Conservation (phyloP, 169 alveolate genomes). For the Cryptosporidium xiaoi region DNA sequence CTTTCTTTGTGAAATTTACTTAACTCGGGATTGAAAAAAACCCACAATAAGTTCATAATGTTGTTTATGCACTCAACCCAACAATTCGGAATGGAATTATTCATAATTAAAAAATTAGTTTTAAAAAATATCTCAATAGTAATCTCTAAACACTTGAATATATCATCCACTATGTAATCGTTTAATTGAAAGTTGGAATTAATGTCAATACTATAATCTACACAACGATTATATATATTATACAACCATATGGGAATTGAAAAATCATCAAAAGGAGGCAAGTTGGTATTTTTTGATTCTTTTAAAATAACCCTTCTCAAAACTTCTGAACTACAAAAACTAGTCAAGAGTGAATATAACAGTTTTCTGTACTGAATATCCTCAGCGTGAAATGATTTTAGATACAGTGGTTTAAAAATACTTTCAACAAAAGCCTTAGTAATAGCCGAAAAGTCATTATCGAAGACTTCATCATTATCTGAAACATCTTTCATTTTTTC, state of each 20-base stretch:
- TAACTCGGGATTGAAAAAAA: neutral
- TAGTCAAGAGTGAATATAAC: slow-evolving; percentile 10
- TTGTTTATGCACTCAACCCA: slow-evolving; percentile 17
- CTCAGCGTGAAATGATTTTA: neutral
- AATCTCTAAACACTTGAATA: slow-evolving; percentile 11
- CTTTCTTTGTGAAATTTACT: slow-evolving; percentile 34
- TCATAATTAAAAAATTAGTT: slow-evolving; percentile 1
- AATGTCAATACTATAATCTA: neutral
- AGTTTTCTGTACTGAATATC: slow-evolving; percentile 3
- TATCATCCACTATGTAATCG: slow-evolving; percentile 19
- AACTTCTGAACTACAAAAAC: slow-evolving; percentile 5
- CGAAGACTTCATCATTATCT: neutral
- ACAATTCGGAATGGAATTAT: slow-evolving; percentile 7
- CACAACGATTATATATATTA: slow-evolving; percentile 11
- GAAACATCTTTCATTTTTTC: neutral
- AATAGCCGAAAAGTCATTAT: neutral
- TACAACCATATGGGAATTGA: slow-evolving; percentile 57
- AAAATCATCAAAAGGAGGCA: slow-evolving; percentile 51
- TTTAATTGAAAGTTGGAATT: neutral
- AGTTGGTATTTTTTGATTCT: neutral
- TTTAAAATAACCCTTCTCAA: slow-evolving; percentile 7
- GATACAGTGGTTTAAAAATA: neutral
- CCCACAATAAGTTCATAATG: slow-evolving; percentile 30
- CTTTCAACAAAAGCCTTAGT: neutral
- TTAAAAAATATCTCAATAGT: slow-evolving; percentile 31